A percentile compares a stretch with the other conserved stretches of the same genome.
These are phyloP conservation scores for Garcia nutans DNA, from an alignment of 345 rosid species.

Conservation along the genomic window DNA sequence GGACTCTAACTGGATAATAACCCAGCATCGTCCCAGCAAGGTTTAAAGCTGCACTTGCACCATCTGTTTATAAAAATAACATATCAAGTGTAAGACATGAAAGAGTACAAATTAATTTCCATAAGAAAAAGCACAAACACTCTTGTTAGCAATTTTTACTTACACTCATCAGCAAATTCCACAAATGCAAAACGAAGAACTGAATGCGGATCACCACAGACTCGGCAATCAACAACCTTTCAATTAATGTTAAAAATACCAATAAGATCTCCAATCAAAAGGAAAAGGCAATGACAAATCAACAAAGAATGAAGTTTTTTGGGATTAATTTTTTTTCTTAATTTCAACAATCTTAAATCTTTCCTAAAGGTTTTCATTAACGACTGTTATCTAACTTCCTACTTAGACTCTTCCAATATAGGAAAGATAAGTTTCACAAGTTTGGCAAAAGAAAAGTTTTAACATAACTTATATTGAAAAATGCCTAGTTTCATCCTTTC, in stretches of 20 bases:
- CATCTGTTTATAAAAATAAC: conserved; percentile 45
- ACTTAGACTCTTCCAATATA: background rate
- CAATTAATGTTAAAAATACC: conserved; percentile 9
- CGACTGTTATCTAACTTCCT: background rate
- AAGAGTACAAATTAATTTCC: background rate
- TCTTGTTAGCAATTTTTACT: conserved; percentile 24
- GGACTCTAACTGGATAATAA: conserved; percentile 78
- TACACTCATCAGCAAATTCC: conserved; percentile 87
- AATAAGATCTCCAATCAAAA: background rate
- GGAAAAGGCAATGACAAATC: background rate
- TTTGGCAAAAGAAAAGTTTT: background rate
- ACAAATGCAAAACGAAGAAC: conserved; percentile 95
- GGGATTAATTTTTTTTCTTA: background rate
- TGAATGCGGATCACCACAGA: conserved; percentile 93
- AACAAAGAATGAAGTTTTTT: background rate
- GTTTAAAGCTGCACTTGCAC: conserved; percentile 71
- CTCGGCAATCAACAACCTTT: conserved; percentile 94
- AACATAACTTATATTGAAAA: background rate
- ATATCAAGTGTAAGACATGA: conserved; percentile 11
- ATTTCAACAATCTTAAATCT: background rate
- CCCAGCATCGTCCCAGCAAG: conserved; percentile 87
- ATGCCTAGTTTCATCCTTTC: background rate
- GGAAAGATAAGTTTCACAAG: background rate
- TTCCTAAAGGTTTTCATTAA: background rate
- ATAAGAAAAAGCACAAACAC: background rate